Evolutionary conservation across 345 rosid genomes (phyloP).

Genomic region (Salix arbutifolia): DNA sequence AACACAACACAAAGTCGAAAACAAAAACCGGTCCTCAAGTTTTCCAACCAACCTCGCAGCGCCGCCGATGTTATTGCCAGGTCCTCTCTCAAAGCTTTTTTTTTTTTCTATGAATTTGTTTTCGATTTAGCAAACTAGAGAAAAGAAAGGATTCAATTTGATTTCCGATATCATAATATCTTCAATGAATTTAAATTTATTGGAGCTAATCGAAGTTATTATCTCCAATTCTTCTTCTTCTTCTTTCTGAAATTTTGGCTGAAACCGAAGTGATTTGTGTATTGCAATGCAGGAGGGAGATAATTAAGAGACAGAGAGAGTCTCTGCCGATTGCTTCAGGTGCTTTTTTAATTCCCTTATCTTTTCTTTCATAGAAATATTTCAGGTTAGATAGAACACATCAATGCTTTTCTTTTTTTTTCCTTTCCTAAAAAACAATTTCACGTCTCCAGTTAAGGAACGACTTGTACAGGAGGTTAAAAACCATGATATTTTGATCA

Average conservation of each 20-base stretch:
- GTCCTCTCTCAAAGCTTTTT: constrained; percentile 8
- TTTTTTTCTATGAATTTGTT: not conserved
- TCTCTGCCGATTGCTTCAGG: constrained; percentile 91
- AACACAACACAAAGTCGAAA: constrained; percentile 18
- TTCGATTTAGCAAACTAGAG: not conserved
- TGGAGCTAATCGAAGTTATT: too few relatives aligned
- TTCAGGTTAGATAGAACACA: constrained; percentile 8
- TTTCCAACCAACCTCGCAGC: constrained; percentile 15
- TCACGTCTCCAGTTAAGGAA: constrained; percentile 46
- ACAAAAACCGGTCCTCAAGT: constrained; percentile 18
- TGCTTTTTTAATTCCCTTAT: constrained; percentile 6
- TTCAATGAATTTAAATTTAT: too few relatives aligned
- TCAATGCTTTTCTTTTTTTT: not conserved
- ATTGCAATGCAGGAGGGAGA: constrained; percentile 40
- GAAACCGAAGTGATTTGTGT: not conserved
- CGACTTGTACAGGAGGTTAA: constrained; percentile 71
- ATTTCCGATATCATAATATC: too few relatives aligned
- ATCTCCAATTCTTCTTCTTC: not conserved
- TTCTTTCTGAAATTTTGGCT: not conserved
- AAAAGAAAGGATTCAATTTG: too few relatives aligned
- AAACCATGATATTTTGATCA: constrained; percentile 51
- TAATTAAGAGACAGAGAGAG: constrained; percentile 53
- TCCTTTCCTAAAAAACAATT: not conserved
- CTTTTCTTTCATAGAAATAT: not conserved
- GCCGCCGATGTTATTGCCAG: constrained; percentile 20